Evolutionary conservation across 768 basidiomycete species (phyloP), one percentile per base, ranked within the genome.

Genomic region (Polyporus arcularius): DNA sequence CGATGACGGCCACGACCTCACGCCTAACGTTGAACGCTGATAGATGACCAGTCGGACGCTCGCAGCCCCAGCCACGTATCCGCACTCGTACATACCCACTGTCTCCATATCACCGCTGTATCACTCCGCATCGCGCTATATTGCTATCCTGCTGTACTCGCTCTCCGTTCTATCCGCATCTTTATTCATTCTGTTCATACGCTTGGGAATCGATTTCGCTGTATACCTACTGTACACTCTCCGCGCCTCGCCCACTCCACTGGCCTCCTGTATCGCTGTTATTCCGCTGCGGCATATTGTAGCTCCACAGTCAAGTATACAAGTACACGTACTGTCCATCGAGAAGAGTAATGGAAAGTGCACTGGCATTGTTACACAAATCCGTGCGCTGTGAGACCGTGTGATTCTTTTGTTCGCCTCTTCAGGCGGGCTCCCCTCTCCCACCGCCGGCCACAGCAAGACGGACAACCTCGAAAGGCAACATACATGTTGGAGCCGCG

Each of bases 31-130:
- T 43, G 62, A 48, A 62, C 56, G 55, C 57, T 46, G 42, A 61
- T 63, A 58, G 57, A 54, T 48, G 56, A 58, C 38, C 50, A 45
- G 53, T 53, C 31, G 61, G 52, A 63, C 57, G 49, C 35, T 58
- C 42, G 14, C 62, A 58, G 60, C 54, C 26, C 48, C 31, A 26
- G 21, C 21, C 21, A 26, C 21, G 21, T 26, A 26, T 26, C 21
- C 21, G 21, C 21, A 26, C 21, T 26, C 53, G 42, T 63, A 62
- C 52, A 53, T 52, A 42, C 59, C 31, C 41, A 30, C 38, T 62
- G 56, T 62, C 40, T 62, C 55, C 53, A 57, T 58, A 58, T 41
- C 53, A 58, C 53, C 40, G 31, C 60, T 55, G 47, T 55, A 62
- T 57, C 55, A 53, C 51, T 42, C 10, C 46, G 21, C 21, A 26